phyloP scores from a whole-genome alignment of 73 alveolate genomes.

The Halteria grandinella region DNA sequence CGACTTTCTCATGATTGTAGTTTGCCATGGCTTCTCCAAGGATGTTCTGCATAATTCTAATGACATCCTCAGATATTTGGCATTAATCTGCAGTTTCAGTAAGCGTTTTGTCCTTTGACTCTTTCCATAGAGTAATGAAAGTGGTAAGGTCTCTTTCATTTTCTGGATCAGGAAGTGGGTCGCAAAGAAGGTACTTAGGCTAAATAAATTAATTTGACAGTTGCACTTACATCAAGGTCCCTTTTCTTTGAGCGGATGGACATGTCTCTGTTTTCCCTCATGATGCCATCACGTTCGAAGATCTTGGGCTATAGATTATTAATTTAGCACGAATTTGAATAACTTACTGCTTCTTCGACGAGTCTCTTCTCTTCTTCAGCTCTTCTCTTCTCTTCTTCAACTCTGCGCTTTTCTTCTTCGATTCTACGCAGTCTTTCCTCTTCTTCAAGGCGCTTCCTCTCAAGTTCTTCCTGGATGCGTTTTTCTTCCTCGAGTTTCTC shows the following conservation, averaged over 20 bases:
- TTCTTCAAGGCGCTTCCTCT: conserved; percentile 59
- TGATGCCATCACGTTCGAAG: conserved; percentile 2
- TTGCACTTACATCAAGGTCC: conserved; percentile 17
- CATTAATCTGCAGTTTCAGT: conserved; percentile 36
- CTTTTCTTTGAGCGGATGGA: conserved; percentile 8
- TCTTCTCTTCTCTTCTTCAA: conserved; percentile 62
- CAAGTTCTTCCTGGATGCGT: conserved; percentile 72
- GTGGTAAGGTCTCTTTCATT: conserved; percentile 75
- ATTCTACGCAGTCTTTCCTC: conserved; percentile 50
- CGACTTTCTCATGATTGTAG: conserved; percentile 30
- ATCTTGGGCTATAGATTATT: neutral
- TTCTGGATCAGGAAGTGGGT: conserved; percentile 78
- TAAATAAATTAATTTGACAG: neutral
- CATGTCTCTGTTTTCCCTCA: conserved; percentile 40
- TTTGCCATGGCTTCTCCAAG: conserved; percentile 65
- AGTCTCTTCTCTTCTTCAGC: conserved; percentile 65
- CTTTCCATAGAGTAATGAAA: conserved; percentile 72
- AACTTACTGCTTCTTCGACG: conserved; percentile 43
- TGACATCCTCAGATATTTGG: conserved; percentile 58
- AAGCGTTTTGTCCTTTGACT: conserved; percentile 43
- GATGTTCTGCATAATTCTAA: conserved; percentile 26
- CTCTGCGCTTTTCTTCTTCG: conserved; percentile 64
- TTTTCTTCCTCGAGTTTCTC: conserved; percentile 69
- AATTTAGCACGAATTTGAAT: neutral
- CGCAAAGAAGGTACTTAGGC: conserved; percentile 67